Percentiles rank a stretch among this genome's conserved stretches.
Evolutionary conservation across 106 monocot genomes (phyloP).

Genomic region (Dendrobium nobile): DNA sequence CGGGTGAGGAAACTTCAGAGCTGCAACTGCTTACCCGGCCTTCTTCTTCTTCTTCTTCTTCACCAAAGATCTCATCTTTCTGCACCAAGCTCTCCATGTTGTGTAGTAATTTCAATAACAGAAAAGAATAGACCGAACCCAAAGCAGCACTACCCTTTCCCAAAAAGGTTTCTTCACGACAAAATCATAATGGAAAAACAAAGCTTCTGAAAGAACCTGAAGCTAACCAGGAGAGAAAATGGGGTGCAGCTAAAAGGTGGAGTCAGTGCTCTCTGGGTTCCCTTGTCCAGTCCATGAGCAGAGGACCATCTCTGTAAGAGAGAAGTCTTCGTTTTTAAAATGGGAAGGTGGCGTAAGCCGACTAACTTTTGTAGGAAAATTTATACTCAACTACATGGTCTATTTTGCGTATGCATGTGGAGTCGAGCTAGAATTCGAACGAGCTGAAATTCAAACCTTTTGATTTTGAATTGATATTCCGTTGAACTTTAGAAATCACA

Average conservation of each 20-base stretch:
- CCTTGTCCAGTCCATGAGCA: background rate
- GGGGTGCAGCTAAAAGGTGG: background rate
- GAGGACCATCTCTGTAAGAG: background rate
- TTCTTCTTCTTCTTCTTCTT: background rate
- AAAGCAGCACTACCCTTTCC: background rate
- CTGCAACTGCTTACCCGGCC: background rate
- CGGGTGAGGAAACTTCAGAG: background rate
- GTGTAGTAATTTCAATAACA: background rate
- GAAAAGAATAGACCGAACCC: background rate
- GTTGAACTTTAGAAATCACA: no score
- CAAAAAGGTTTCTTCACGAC: background rate
- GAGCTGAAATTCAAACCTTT: no score
- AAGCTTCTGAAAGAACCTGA: background rate
- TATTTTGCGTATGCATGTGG: no score
- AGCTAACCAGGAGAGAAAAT: no score
- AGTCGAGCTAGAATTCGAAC: no score
- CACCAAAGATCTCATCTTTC: background rate
- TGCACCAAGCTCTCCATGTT: background rate
- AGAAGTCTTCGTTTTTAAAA: no score
- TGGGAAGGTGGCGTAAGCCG: no score
- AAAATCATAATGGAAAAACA: background rate
- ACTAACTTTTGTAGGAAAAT: no score
- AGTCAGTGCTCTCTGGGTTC: background rate
- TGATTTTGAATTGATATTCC: no score
- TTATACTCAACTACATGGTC: no score